Conservation (phyloP, 495 filamentous ascomycete genomes). For the Tuber borchii region DNA sequence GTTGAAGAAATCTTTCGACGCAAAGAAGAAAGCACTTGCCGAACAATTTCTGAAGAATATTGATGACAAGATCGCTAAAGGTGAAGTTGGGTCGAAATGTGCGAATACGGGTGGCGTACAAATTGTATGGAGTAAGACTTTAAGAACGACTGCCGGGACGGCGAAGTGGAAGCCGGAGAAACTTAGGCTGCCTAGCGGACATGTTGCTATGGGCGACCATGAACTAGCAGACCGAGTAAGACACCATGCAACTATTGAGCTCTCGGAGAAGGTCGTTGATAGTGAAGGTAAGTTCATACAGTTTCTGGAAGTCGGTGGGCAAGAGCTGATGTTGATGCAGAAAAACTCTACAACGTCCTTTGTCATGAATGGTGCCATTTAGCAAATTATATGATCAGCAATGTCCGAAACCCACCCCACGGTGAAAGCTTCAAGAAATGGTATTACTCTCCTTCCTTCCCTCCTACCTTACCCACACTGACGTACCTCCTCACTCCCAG, state of each 20-base stretch:
- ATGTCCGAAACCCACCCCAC: constrained; percentile 64
- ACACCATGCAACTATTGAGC: constrained; percentile 74
- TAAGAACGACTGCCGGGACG: constrained; percentile 79
- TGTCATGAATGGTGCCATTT: constrained; percentile 96
- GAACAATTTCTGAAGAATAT: constrained; percentile 64
- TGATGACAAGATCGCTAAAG: constrained; percentile 59
- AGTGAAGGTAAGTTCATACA: constrained; percentile 47
- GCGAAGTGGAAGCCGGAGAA: constrained; percentile 71
- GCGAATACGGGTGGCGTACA: constrained; percentile 66
- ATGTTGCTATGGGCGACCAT: constrained; percentile 18
- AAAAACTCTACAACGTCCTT: constrained; percentile 74
- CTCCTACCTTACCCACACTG: constrained; percentile 36
- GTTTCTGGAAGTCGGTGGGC: background rate
- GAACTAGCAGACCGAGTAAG: constrained; percentile 37
- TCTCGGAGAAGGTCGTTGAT: constrained; percentile 78
- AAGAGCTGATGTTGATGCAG: constrained; percentile 20
- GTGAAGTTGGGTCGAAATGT: constrained; percentile 56
- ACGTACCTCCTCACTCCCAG: constrained; percentile 27
- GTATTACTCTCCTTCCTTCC: constrained; percentile 41
- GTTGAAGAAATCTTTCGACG: constrained; percentile 61
- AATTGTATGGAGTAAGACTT: constrained; percentile 75
- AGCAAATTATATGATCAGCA: constrained; percentile 73
- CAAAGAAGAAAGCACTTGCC: constrained; percentile 60
- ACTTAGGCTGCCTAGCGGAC: constrained; percentile 41
- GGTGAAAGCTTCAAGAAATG: constrained; percentile 76